A percentile compares a stretch with the other conserved stretches of the same genome.
phyloP scores from a whole-genome alignment of 257 asterid species.

The Coffea canephora region DNA sequence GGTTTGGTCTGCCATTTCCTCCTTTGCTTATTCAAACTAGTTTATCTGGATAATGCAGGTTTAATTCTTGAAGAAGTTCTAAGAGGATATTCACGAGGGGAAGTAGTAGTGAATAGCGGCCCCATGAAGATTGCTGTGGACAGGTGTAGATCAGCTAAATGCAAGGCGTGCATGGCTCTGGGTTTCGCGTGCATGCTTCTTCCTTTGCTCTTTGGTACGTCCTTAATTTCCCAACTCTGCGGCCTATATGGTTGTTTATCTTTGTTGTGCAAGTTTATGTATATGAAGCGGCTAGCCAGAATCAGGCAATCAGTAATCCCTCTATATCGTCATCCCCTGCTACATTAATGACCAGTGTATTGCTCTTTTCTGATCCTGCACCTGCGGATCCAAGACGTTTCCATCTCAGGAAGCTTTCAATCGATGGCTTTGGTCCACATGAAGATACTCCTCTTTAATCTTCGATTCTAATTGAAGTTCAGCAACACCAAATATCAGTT shows the following conservation, averaged over 20 bases:
- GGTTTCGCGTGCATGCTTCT: slow-evolving; percentile 15
- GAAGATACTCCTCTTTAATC: background rate
- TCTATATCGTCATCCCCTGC: background rate
- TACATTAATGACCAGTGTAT: background rate
- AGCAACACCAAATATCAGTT: background rate
- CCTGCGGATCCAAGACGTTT: background rate
- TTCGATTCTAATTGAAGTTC: background rate
- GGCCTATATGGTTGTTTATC: no score
- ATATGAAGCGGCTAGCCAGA: background rate
- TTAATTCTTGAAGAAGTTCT: background rate
- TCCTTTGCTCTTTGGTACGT: slow-evolving; percentile 15
- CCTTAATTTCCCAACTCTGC: background rate
- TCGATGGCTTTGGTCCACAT: background rate
- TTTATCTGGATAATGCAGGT: background rate
- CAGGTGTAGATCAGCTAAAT: background rate
- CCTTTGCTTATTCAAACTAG: background rate
- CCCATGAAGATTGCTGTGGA: slow-evolving; percentile 1
- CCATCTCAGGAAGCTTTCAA: background rate
- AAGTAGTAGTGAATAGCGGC: background rate
- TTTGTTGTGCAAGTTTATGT: background rate
- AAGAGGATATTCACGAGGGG: background rate
- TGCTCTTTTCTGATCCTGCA: background rate
- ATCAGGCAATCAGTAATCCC: background rate
- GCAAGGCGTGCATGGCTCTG: background rate
- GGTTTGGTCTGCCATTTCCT: background rate